A percentile compares a stretch with the other conserved stretches of the same genome.
These are phyloP conservation scores for Hyphopichia burtonii DNA, from an alignment of 1,139 yeast genomes.

Conservation along the genomic window DNA sequence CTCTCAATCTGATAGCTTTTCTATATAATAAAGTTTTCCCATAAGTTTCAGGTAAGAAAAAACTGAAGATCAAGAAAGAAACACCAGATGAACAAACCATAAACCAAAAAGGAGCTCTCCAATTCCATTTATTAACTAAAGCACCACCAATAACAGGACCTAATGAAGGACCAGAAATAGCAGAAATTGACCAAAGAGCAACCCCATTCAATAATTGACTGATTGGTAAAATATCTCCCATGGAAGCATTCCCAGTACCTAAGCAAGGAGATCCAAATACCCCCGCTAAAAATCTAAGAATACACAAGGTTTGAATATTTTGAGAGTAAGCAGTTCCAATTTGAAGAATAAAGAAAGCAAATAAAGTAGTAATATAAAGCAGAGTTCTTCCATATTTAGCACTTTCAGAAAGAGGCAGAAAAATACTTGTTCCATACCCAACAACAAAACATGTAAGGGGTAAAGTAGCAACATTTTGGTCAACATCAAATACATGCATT, in stretches of 20 bases:
- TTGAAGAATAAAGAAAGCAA: conserved; percentile 32
- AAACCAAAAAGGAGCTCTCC: conserved; percentile 52
- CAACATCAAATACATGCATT: conserved; percentile 40
- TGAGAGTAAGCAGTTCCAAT: conserved; percentile 31
- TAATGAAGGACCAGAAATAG: conserved; percentile 31
- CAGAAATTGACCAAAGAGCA: conserved; percentile 30
- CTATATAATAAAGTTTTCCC: conserved; percentile 44
- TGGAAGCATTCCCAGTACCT: conserved; percentile 39
- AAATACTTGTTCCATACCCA: conserved; percentile 59
- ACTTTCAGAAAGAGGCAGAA: conserved; percentile 54
- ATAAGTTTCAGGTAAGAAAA: conserved; percentile 53
- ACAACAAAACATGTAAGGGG: conserved; percentile 42
- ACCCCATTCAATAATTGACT: conserved; percentile 28
- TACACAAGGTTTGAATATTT: conserved; percentile 30
- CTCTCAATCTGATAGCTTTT: conserved; percentile 47
- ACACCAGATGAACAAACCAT: conserved; percentile 34
- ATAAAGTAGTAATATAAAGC: conserved; percentile 27
- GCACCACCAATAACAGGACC: conserved; percentile 35
- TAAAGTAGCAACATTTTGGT: conserved; percentile 44
- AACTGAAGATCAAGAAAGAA: conserved; percentile 27
- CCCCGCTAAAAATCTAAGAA: conserved; percentile 34
- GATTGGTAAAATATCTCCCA: conserved; percentile 25
- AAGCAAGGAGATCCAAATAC: conserved; percentile 36
- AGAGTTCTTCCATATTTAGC: conserved; percentile 53
- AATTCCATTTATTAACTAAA: conserved; percentile 22